Percentiles rank a stretch among this genome's conserved stretches.
Evolutionary conservation across 345 rosid species (phyloP).

Genomic region (Eucalyptus caleyi): DNA sequence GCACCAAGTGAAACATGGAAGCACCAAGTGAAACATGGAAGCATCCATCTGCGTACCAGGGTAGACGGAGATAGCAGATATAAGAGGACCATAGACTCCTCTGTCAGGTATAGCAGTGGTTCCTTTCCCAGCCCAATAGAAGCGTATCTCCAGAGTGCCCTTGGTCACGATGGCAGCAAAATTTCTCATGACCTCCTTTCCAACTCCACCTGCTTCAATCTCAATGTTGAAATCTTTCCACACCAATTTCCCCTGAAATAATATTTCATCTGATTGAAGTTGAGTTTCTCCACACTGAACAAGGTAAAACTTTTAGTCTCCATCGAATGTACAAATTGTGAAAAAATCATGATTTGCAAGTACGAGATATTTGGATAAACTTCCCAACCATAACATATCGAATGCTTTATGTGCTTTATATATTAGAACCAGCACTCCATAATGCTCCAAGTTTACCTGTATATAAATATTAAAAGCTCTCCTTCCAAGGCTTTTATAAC

Average conservation of each 20-base stretch:
- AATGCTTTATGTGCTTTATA: not conserved
- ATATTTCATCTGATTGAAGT: not conserved
- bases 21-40: not conserved
- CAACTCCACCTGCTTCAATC: constrained; percentile 5
- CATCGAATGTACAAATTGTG: not conserved
- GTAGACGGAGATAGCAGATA: constrained; percentile 7
- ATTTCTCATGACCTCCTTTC: not conserved
- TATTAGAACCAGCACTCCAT: not conserved
- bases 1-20: too few relatives aligned
- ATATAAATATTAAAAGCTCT: not conserved
- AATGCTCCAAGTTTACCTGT: not conserved
- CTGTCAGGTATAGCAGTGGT: not conserved
- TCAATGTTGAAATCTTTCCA: constrained; percentile 1
- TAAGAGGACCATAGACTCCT: constrained; percentile 11
- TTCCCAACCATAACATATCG: not conserved
- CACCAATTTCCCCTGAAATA: not conserved
- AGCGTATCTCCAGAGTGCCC: constrained; percentile 1
- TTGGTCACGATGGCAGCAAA: not conserved
- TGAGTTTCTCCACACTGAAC: not conserved
- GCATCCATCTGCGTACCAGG: not conserved
- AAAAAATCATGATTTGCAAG: not conserved
- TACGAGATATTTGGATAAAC: not conserved
- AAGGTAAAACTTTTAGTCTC: not conserved
- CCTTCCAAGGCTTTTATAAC: constrained; percentile 7
- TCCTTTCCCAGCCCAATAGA: constrained; percentile 15